A percentile compares a stretch with the other conserved stretches of the same genome.
phyloP scores from a whole-genome alignment of 257 asterid genomes.

The Vinca minor region DNA sequence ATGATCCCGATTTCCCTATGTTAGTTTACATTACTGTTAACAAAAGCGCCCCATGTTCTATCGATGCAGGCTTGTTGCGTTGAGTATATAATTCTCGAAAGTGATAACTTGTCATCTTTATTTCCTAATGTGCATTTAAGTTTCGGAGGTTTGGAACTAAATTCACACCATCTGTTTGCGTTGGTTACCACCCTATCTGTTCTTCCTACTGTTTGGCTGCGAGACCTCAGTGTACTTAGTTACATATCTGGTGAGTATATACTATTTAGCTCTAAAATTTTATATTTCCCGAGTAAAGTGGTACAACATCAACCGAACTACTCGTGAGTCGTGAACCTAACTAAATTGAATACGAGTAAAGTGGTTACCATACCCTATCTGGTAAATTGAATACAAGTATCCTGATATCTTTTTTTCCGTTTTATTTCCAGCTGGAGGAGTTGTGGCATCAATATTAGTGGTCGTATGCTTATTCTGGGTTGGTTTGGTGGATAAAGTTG shows the following conservation, averaged over 20 bases:
- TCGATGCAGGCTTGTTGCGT: conserved; percentile 75
- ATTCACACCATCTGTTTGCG: conserved; percentile 67
- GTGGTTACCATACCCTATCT: no score
- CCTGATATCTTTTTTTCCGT: conserved; percentile 7
- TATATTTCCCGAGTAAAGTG: no score
- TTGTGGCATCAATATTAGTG: conserved; percentile 79
- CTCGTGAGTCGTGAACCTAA: no score
- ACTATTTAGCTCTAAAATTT: background rate
- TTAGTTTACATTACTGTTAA: background rate
- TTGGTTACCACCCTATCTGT: conserved; percentile 56
- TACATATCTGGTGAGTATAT: conserved; percentile 78
- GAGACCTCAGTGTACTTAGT: conserved; percentile 74
- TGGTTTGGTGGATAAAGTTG: conserved; percentile 72
- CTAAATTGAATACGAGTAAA: no score
- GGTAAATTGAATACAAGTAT: background rate
- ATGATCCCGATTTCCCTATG: background rate
- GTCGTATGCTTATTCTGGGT: conserved; percentile 76
- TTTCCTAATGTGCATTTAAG: conserved; percentile 74
- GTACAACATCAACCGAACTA: no score
- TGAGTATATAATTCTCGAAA: conserved; percentile 81
- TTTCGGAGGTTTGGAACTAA: conserved; percentile 45
- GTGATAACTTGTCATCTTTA: conserved; percentile 78
- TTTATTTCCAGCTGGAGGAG: conserved; percentile 76
- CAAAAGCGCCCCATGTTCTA: background rate
- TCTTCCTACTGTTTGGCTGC: conserved; percentile 84